Conservation (phyloP, 805 yeast genomes). For the Yarrowia deformans region DNA sequence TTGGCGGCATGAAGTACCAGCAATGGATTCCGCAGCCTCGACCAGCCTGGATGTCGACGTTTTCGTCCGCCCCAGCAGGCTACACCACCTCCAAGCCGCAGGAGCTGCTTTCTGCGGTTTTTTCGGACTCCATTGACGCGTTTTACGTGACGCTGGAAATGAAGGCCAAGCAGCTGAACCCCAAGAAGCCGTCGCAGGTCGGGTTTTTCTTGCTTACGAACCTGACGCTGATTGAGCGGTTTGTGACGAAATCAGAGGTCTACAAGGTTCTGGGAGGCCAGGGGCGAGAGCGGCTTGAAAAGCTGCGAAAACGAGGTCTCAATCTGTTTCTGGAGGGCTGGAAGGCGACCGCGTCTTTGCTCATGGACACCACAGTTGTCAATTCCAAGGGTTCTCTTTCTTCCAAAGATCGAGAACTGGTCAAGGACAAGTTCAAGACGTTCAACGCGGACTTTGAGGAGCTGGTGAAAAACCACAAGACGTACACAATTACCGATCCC, state of each 20-base stretch:
- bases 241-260: slow-evolving; percentile 58
- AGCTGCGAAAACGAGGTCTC: slow-evolving; percentile 74
- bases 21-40: slow-evolving; percentile 70
- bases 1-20: slow-evolving; percentile 63
- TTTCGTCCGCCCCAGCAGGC: slow-evolving; percentile 58
- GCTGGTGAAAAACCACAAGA: slow-evolving; percentile 68
- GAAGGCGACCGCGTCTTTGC: slow-evolving; percentile 76
- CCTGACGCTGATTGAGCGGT: slow-evolving; percentile 74
- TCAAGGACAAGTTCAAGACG: slow-evolving; percentile 82
- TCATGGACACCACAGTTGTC: slow-evolving; percentile 81
- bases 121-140: slow-evolving; percentile 80
- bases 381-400: slow-evolving; percentile 58
- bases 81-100: slow-evolving; percentile 55
- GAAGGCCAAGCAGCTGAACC: slow-evolving; percentile 55
- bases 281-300: slow-evolving; percentile 70
- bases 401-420: slow-evolving; percentile 78
- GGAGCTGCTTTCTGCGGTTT: slow-evolving; percentile 67
- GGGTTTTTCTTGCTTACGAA: slow-evolving; percentile 79
- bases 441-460: slow-evolving; percentile 87
- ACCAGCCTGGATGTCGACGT: slow-evolving; percentile 61
- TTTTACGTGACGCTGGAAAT: slow-evolving; percentile 70
- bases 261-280: slow-evolving; percentile 59
- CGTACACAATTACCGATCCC: slow-evolving; percentile 70
- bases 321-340: slow-evolving; percentile 74
- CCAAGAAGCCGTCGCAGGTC: slow-evolving; percentile 51